Percentiles rank a stretch among this genome's conserved stretches.
phyloP scores from a whole-genome alignment of 2,329 filamentous ascomycete species.

The Ceratocystiopsis minuta region DNA sequence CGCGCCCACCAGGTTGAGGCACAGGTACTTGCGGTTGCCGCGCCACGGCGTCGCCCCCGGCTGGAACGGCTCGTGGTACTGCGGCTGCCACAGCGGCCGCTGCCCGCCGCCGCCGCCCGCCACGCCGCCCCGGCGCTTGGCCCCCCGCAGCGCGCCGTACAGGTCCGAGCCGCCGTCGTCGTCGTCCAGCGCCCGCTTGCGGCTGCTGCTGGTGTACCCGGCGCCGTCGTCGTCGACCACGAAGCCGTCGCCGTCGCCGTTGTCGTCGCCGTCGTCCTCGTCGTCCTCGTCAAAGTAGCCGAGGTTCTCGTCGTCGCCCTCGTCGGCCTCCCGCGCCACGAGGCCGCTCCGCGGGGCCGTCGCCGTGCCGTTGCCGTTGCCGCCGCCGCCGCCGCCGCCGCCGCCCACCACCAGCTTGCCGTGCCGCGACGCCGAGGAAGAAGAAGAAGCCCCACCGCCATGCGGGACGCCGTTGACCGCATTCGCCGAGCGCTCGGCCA shows the following conservation, averaged over 20 bases:
- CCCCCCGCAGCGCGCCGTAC: constrained; percentile 30
- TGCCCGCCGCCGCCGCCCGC: background rate
- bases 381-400: no score
- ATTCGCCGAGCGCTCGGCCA: constrained; percentile 52
- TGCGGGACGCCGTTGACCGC: no score
- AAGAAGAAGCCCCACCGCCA: no score
- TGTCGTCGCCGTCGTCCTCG: constrained; percentile 10
- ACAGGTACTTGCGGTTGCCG: constrained; percentile 83
- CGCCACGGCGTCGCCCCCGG: constrained; percentile 92
- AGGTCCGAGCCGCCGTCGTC: no score
- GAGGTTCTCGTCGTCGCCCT: constrained; percentile 1
- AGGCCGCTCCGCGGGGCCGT: background rate
- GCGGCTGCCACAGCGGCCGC: constrained; percentile 29
- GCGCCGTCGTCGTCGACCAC: constrained; percentile 91
- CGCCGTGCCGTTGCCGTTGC: no score
- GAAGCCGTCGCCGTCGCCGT: constrained; percentile 59
- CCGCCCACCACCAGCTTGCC: no score
- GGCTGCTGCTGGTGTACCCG: constrained; percentile 46
- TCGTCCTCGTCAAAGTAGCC: constrained; percentile 1
- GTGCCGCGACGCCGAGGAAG: no score
- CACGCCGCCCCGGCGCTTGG: constrained; percentile 28
- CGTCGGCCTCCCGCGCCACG: constrained; percentile 1
- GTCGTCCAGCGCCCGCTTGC: constrained; percentile 29
- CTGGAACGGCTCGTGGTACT: constrained; percentile 73
- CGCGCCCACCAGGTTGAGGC: constrained; percentile 81